Evolutionary conservation across 1,284 basidiomycete genomes (phyloP), one percentile per base, ranked within the genome.

Genomic region (Moesziomyces sp.): DNA sequence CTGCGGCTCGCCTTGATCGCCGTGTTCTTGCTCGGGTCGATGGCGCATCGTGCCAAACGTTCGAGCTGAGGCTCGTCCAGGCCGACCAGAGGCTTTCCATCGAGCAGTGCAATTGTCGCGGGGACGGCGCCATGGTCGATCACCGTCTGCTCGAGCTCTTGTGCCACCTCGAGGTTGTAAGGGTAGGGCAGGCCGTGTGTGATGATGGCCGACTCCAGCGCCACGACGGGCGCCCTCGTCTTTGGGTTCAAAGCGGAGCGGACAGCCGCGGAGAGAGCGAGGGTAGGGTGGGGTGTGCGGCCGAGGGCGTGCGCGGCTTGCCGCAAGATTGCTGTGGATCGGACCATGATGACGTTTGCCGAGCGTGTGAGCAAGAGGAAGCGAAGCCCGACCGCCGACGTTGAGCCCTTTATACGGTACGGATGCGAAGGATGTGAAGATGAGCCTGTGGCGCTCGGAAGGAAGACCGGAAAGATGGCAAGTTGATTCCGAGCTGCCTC

Each of bases 31-130:
- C 58, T 56, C 28, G 53, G 50, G 48, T 72, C 57, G 30, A 78
- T 84, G 14, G 80, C 79, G 3, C 88, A 85, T 40, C 87, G 79
- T 1, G 93, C 91, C 24, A 99, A 86, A 49, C 89, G 86, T 71
- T 90, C 89, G 3, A 98, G 86, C 77, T 97, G 89, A 3, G 84
- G 63, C 3, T 86, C 81, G 18, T 89, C 86, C 42, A 99, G 86
- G 0, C 97, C 97, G 68, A 99, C 89, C 84, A 94, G 93, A 66
- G 97, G 88, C 28, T 90, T 88, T 9, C 96, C 96, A 34, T 88
- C 87, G 38, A 98, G 87, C 44, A 99, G 85, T 5, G 91, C 96
- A 65, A 98, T 92, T 0, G 95, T 97, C 0, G 96, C 95, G 2
- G 97, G 97, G 16, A 91, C 87, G 10, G 91, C 90, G 5, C 91